Conservation (phyloP, 257 asterid species). For the Przewalskia tangutica region DNA sequence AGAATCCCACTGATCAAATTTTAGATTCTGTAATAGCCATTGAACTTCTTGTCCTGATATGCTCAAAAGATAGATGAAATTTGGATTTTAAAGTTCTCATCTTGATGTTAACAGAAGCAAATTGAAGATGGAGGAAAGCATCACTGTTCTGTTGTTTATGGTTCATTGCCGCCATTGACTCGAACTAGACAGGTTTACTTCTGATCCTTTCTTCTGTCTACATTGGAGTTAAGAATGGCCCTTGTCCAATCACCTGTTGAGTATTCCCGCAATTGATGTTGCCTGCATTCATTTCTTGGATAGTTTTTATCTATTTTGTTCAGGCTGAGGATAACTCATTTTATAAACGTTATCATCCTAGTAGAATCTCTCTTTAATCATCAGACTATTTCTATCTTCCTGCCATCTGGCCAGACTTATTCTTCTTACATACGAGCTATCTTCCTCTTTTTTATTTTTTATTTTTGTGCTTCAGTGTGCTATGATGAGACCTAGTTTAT, state of each 20-base stretch:
- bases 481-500: background rate
- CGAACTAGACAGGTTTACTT: constrained; percentile 81
- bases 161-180: constrained; percentile 95
- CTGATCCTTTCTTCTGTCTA: constrained; percentile 18
- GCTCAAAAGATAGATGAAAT: background rate
- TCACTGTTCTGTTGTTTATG: constrained; percentile 94
- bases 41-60: background rate
- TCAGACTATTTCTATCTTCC: background rate
- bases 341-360: background rate
- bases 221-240: constrained; percentile 1
- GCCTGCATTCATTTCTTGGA: background rate
- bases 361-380: background rate
- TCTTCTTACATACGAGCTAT: background rate
- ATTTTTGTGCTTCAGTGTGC: background rate
- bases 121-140: constrained; percentile 62
- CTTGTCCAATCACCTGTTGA: background rate
- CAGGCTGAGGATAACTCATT: background rate
- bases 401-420: background rate
- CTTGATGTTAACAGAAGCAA: constrained; percentile 45
- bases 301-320: background rate
- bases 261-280: background rate
- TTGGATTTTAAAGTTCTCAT: background rate
- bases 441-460: background rate
- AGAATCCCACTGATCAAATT: background rate
- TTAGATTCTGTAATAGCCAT: background rate